Evolutionary conservation across 306 rosid genomes (phyloP).

Genomic region (Vigna reflexopilosa): DNA sequence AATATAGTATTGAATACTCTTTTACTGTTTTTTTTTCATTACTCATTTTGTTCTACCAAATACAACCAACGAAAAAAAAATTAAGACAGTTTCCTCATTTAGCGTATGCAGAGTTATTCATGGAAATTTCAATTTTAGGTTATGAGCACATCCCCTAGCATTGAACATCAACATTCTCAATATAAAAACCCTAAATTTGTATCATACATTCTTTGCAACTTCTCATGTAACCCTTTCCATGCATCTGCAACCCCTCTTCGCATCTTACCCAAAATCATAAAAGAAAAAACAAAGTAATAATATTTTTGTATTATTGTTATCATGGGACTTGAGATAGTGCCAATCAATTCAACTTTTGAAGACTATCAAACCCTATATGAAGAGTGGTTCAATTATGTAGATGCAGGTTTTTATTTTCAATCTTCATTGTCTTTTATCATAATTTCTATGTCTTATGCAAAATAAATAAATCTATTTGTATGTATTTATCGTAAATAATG

Average conservation of each 20-base stretch:
- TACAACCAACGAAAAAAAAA: background rate
- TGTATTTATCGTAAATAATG: background rate
- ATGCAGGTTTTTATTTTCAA: constrained; percentile 64
- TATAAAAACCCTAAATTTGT: constrained; percentile 28
- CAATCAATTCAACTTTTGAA: constrained; percentile 58
- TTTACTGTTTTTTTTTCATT: background rate
- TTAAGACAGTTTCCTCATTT: background rate
- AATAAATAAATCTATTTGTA: background rate
- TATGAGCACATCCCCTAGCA: background rate
- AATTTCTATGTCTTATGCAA: background rate
- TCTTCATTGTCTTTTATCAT: too few species aligned
- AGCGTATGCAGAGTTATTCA: background rate
- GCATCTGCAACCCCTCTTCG: constrained; percentile 27
- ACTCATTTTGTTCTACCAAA: background rate
- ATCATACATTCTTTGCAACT: background rate
- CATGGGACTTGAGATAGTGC: constrained; percentile 70
- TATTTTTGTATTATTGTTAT: background rate
- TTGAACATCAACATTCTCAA: background rate
- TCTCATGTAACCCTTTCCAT: constrained; percentile 6
- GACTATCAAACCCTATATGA: constrained; percentile 66
- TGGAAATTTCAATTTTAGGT: background rate
- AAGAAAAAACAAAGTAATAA: background rate
- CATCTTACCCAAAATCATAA: background rate
- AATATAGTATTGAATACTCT: too few species aligned
- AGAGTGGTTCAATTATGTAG: constrained; percentile 87